Conservation (phyloP, 192 early-diverging fungal genomes). For the Backusella sp. region DNA sequence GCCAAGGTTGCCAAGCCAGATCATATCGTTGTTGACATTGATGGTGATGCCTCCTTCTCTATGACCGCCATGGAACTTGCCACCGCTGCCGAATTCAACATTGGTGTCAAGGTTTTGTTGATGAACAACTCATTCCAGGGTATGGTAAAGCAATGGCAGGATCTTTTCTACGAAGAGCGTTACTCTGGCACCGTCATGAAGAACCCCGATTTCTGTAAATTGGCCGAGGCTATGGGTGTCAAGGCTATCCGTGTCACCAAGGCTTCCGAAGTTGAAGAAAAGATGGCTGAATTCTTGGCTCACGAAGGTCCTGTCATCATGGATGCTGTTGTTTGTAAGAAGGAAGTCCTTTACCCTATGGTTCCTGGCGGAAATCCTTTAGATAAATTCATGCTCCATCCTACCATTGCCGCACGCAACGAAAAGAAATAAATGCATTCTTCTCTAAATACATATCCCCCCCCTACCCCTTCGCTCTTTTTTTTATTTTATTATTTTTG, state of each 20-base stretch:
- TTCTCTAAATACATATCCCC: not conserved
- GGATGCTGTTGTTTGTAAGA: constrained; percentile 87
- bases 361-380: constrained; percentile 91
- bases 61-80: constrained; percentile 99
- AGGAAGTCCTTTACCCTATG: constrained; percentile 98
- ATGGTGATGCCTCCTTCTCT: constrained; percentile 97
- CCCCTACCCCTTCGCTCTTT: not conserved
- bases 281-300: constrained; percentile 90
- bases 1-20: constrained; percentile 94
- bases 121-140: constrained; percentile 99
- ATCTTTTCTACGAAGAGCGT: constrained; percentile 97
- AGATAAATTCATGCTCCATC: constrained; percentile 82
- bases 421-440: not conserved
- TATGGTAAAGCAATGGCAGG: constrained; percentile 94
- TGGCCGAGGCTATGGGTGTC: constrained; percentile 92
- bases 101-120: constrained; percentile 94
- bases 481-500: not conserved
- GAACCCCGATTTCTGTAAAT: constrained; percentile 98
- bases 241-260: constrained; percentile 85
- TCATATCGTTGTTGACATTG: constrained; percentile 96
- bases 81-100: constrained; percentile 94
- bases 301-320: constrained; percentile 86
- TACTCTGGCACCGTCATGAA: constrained; percentile 93
- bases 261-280: constrained; percentile 78
- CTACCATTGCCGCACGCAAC: constrained; percentile 11